Conservation (phyloP, 768 basidiomycete genomes). For the Lentinus brumalis region DNA sequence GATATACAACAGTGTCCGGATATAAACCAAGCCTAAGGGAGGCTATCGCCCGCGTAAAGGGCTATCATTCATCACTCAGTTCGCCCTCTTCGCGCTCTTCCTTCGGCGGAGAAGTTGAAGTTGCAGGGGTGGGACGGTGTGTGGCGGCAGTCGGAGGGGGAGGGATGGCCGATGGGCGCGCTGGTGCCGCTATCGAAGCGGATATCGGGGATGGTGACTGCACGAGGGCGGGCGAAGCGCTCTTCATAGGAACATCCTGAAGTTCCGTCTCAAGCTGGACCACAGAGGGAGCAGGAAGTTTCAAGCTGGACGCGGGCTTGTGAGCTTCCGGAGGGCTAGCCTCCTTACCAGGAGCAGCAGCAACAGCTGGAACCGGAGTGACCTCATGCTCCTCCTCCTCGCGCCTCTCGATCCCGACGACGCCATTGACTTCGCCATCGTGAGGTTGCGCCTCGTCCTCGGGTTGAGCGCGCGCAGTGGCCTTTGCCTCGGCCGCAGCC, state of each 20-base stretch:
- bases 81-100: conserved; percentile 28
- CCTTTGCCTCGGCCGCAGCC: conserved; percentile 5
- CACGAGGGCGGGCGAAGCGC: background rate
- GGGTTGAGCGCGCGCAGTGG: background rate
- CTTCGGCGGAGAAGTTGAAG: conserved; percentile 4
- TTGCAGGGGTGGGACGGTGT: background rate
- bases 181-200: background rate
- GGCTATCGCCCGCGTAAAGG: background rate
- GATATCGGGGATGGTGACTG: background rate
- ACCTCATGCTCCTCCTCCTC: background rate
- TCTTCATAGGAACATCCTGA: background rate
- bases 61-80: conserved; percentile 21
- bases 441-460: background rate
- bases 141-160: background rate
- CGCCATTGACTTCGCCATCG: background rate
- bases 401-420: background rate
- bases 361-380: background rate
- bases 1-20: conserved; percentile 1
- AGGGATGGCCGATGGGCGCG: background rate
- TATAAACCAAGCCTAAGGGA: background rate
- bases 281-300: background rate
- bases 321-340: background rate
- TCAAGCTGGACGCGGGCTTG: background rate
- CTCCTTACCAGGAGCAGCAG: background rate
- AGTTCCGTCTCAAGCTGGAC: background rate